Evolutionary conservation across 2,329 filamentous ascomycete species (phyloP).

Genomic region (Phialemoniopsis sp.): DNA sequence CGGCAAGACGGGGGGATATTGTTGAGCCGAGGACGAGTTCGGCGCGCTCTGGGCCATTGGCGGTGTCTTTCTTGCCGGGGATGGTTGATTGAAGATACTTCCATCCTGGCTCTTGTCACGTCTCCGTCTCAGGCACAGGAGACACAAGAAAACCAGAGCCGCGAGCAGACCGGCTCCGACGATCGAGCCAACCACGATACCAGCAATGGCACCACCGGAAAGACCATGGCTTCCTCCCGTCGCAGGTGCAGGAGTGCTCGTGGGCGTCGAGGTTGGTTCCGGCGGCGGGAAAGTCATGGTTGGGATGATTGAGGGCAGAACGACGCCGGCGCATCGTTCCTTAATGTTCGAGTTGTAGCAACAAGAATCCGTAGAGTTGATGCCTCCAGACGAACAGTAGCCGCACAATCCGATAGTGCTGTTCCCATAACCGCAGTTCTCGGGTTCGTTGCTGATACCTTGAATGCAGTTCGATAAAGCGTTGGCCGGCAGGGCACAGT

Average conservation of each 20-base stretch:
- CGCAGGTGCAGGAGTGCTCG: constrained; percentile 28
- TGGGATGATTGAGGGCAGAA: constrained; percentile 70
- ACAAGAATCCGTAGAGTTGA: constrained; percentile 92
- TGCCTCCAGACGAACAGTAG: constrained; percentile 78
- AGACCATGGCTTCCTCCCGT: constrained; percentile 37
- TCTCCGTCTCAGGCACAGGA: constrained; percentile 48
- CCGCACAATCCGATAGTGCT: constrained; percentile 75
- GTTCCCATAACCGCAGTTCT: constrained; percentile 80
- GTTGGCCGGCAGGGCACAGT: constrained; percentile 78
- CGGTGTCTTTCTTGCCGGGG: constrained; percentile 57
- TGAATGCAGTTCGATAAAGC: constrained; percentile 75
- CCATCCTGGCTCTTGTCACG: constrained; percentile 55
- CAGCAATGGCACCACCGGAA: constrained; percentile 85
- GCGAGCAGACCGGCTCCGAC: constrained; percentile 67
- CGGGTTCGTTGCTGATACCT: constrained; percentile 74
- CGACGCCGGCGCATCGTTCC: constrained; percentile 68
- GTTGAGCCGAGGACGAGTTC: constrained; percentile 16
- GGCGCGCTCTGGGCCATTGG: constrained; percentile 31
- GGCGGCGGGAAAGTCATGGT: constrained; percentile 58
- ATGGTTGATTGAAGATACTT: constrained; percentile 86
- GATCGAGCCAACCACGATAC: constrained; percentile 80
- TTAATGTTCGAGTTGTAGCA: constrained; percentile 81
- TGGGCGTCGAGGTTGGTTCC: constrained; percentile 40
- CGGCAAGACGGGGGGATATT: constrained; percentile 51
- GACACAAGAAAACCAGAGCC: constrained; percentile 64